phyloP scores from a whole-genome alignment of 2,329 filamentous ascomycete genomes.

The Nemania abortiva region DNA sequence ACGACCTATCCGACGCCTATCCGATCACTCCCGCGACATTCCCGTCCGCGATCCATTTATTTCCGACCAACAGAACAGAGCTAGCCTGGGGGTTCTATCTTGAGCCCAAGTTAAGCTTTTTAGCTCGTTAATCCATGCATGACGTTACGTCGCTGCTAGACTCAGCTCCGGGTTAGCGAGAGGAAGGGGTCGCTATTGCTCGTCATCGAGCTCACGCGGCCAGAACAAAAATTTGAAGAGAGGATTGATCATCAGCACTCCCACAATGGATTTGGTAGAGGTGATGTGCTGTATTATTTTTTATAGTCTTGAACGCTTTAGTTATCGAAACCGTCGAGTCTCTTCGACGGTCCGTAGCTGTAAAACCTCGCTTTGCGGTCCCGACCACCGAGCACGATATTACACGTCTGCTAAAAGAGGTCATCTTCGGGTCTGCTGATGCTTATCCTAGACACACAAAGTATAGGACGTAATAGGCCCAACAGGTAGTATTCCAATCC shows the following conservation, averaged over 20 bases:
- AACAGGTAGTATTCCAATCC: slow-evolving; percentile 16
- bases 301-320: slow-evolving; percentile 2
- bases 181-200: not conserved
- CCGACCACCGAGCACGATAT: not conserved
- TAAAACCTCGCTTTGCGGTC: not conserved
- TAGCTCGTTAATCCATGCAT: not conserved
- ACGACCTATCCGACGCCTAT: no score
- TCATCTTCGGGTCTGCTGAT: not conserved
- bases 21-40: slow-evolving; percentile 12
- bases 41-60: slow-evolving; percentile 6
- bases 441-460: slow-evolving; percentile 5
- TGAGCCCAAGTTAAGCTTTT: slow-evolving; percentile 5
- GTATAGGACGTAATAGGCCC: not conserved
- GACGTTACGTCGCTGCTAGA: slow-evolving; percentile 4
- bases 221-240: not conserved
- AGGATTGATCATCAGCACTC: not conserved
- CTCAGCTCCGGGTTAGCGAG: not conserved
- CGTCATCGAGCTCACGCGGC: slow-evolving; percentile 3
- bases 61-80: slow-evolving; percentile 3
- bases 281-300: slow-evolving; percentile 19
- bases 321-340: not conserved
- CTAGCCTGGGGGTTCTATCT: not conserved
- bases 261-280: slow-evolving; percentile 10
- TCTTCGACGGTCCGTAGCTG: not conserved
- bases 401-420: not conserved